Base-by-base conservation (phyloP, 2,329 filamentous ascomycete genomes). In the Aureobasidium lini region DNA sequence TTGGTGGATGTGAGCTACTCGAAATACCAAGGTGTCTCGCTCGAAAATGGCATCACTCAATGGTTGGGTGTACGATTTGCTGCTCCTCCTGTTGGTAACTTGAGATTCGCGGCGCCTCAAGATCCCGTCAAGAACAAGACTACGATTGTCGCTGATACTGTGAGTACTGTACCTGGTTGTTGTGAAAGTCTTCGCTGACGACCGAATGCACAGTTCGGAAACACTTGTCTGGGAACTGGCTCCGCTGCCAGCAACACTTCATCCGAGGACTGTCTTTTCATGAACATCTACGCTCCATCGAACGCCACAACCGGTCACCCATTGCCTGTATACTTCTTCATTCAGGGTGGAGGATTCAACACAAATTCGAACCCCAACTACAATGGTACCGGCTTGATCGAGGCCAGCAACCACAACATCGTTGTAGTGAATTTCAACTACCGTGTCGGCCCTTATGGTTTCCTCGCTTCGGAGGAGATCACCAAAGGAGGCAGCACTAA, bases 41-140 rank as follows among this genome's bases (percentile, higher is more conserved):
- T 80, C 1, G 64, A 71, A 0, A 81, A 82, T 64, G 86, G 84
- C 1, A 74, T 90, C 49, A 84, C 81, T 2, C 79, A 86, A 70
- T 93, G 87, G 87, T 78, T 89, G 7, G 89, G 88, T 1, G 83
- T 94, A 63, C 82, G 87, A 44, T 94, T 84, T 74, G 89, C 88
- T 1, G 84, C 86, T 5, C 77, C 88, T 13, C 89, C 89, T 0
- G 60, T 87, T 2, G 86, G 84, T 1, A 66, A 81, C 6, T 69
- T 89, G 61, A 80, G 89, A 18, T 93, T 91, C 67, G 76, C 79
- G 57, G 83, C 84, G 11, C 87, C 89, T 0, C 75, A 80, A 65
- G 84, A 89, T 68, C 88, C 88, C 1, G 63, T 73, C 0, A 64
- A 69, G 1, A 72, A 76, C 16, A 61, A 71, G 2, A 75, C 72